Evolutionary conservation across 2,329 filamentous ascomycete genomes (phyloP).

Genomic region (Fusarium kyushuense): DNA sequence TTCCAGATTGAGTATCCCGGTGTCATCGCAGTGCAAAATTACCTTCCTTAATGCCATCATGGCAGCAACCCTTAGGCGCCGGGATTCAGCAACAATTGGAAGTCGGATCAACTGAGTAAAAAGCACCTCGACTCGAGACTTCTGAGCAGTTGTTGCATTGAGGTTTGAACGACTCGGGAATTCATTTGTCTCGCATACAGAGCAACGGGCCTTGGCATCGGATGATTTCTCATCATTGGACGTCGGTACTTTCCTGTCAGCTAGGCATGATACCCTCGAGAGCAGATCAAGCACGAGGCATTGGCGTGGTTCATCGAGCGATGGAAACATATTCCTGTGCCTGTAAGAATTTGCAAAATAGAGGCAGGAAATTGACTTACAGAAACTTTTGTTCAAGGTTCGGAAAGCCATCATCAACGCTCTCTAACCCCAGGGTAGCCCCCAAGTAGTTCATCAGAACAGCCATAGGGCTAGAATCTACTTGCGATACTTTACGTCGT

Average conservation of each 20-base stretch:
- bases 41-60: constrained; percentile 79
- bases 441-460: constrained; percentile 44
- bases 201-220: constrained; percentile 32
- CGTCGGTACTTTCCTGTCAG: constrained; percentile 17
- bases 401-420: constrained; percentile 42
- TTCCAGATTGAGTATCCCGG: constrained; percentile 73
- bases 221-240: background rate
- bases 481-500: constrained; percentile 47
- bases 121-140: constrained; percentile 57
- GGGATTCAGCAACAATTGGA: constrained; percentile 63
- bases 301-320: constrained; percentile 62
- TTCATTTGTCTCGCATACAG: constrained; percentile 45
- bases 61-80: constrained; percentile 73
- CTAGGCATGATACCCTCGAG: constrained; percentile 60
- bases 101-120: constrained; percentile 62
- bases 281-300: constrained; percentile 67
- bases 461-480: constrained; percentile 36
- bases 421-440: constrained; percentile 47
- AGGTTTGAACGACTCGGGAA: constrained; percentile 3
- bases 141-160: constrained; percentile 35
- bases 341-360: constrained; percentile 35
- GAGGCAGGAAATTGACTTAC: constrained; percentile 56
- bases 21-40: constrained; percentile 72
- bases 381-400: constrained; percentile 55
- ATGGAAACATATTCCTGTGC: constrained; percentile 57